Percentiles rank a stretch among this genome's conserved stretches.
Conservation (phyloP, 1,284 basidiomycete genomes). For the Melampsora larici-populina region DNA sequence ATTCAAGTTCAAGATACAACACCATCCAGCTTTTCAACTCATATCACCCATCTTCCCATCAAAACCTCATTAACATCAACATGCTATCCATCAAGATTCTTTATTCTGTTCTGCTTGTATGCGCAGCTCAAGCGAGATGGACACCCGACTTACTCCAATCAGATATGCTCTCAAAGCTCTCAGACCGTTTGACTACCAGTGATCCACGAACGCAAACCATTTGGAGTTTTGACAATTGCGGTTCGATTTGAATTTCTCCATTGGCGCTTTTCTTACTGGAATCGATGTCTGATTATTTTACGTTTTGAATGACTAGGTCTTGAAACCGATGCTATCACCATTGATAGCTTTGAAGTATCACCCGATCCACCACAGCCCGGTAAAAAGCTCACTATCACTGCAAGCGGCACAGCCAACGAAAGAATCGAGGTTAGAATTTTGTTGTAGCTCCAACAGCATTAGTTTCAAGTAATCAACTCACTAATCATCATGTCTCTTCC, state of each 20-base stretch:
- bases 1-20: no score
- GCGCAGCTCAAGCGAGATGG: background rate
- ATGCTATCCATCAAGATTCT: no score
- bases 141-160: constrained; percentile 16
- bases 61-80: no score
- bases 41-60: no score
- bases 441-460: background rate
- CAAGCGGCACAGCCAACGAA: constrained; percentile 63
- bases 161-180: constrained; percentile 10
- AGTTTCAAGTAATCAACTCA: background rate
- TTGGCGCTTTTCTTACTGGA: background rate
- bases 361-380: constrained; percentile 76
- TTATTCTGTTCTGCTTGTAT: no score
- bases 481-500: background rate
- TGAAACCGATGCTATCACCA: constrained; percentile 19
- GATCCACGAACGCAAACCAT: background rate
- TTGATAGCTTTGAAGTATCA: constrained; percentile 20
- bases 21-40: no score
- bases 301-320: constrained; percentile 6
- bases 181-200: constrained; percentile 7
- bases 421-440: constrained; percentile 64
- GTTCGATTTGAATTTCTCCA: background rate
- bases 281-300: background rate
- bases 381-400: constrained; percentile 73
- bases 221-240: constrained; percentile 22